These are phyloP conservation scores for Favolaschia claudopus DNA, from an alignment of 768 basidiomycete species.

Conservation along the genomic window DNA sequence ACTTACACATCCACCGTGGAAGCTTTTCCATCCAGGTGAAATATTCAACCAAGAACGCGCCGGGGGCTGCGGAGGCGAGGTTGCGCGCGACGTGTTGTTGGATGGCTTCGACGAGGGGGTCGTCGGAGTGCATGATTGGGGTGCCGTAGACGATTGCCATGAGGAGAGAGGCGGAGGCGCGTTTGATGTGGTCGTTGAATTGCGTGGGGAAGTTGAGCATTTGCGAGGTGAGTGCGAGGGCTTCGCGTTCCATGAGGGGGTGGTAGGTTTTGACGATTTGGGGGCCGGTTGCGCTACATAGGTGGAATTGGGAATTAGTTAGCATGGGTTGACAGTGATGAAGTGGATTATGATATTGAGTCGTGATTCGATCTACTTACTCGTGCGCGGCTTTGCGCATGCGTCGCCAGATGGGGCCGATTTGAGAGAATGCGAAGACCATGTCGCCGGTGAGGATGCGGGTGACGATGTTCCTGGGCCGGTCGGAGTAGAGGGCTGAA, in stretches of 20 bases:
- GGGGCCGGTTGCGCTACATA: conserved; percentile 21
- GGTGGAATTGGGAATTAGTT: not conserved
- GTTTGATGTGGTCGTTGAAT: not conserved
- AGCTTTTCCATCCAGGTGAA: no score
- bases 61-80: no score
- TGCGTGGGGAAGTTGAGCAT: not conserved
- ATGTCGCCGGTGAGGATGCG: conserved; percentile 28
- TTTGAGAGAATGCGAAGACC: conserved; percentile 23
- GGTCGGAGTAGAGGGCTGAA: conserved; percentile 32
- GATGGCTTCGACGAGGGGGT: no score
- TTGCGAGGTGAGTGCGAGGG: conserved; percentile 4
- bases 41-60: no score
- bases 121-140: no score
- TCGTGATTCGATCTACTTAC: conserved; percentile 16
- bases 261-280: conserved; percentile 17
- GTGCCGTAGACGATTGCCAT: no score
- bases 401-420: conserved; percentile 23
- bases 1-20: no score
- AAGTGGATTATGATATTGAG: not conserved
- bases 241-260: conserved; percentile 17
- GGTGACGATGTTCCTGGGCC: conserved; percentile 35
- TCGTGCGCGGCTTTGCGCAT: conserved; percentile 23
- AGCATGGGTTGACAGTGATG: not conserved
- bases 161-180: no score
- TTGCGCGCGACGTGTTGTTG: no score